Conservation (phyloP, 441 rosid genomes). For the Croton setiger region DNA sequence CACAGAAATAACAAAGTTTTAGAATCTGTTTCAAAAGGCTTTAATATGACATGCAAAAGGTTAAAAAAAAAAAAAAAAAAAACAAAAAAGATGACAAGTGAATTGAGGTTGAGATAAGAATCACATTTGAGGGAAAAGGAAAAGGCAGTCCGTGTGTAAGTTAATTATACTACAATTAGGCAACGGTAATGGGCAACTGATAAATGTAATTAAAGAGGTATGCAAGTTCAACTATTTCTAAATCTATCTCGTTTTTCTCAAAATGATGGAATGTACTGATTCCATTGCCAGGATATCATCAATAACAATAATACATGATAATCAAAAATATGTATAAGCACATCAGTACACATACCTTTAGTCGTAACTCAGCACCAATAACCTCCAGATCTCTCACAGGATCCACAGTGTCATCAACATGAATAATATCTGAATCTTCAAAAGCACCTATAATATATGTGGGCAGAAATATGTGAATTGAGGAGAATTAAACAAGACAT, state of each 20-base stretch:
- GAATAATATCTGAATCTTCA: constrained; percentile 94
- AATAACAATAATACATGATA: background rate
- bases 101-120: background rate
- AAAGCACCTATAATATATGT: constrained; percentile 74
- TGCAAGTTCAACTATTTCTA: background rate
- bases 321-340: background rate
- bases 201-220: background rate
- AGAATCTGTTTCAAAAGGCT: background rate
- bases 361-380: constrained; percentile 78
- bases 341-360: constrained; percentile 53
- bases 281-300: background rate
- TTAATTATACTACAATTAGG: background rate
- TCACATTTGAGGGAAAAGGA: background rate
- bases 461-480: background rate
- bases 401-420: constrained; percentile 90
- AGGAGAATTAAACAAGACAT: background rate
- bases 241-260: background rate
- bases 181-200: background rate
- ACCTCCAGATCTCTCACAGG: constrained; percentile 96
- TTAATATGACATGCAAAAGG: background rate
- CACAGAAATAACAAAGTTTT: constrained; percentile 9
- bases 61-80: background rate
- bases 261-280: background rate
- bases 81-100: background rate
- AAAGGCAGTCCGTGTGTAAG: background rate